Conservation (phyloP, 2,329 filamentous ascomycete genomes). For the Talaromyces sp. region DNA sequence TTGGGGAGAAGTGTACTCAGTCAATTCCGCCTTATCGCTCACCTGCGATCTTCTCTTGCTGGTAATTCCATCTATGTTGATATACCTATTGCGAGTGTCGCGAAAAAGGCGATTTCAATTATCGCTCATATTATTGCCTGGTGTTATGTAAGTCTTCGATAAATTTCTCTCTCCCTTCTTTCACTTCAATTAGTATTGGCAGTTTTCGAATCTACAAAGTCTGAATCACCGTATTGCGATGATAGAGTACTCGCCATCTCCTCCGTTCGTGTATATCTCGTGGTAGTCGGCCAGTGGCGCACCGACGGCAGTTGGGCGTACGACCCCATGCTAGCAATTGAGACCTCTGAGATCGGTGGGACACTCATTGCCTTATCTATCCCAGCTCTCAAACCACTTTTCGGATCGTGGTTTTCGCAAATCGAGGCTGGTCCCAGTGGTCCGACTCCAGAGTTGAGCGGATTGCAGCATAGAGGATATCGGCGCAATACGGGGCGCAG, state of each 20-base stretch:
- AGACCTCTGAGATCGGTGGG: conserved; percentile 51
- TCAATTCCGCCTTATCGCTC: conserved; percentile 50
- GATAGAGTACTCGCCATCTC: conserved; percentile 50
- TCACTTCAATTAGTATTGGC: not conserved
- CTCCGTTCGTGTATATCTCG: conserved; percentile 45
- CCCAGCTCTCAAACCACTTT: conserved; percentile 48
- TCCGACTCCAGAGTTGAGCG: not conserved
- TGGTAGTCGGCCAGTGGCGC: conserved; percentile 47
- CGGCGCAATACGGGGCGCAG: not conserved
- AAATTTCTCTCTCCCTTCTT: not conserved
- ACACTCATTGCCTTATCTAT: conserved; percentile 52
- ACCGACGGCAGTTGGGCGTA: conserved; percentile 51
- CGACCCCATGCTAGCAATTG: conserved; percentile 49
- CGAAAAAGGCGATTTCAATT: conserved; percentile 47
- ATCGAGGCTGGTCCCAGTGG: not conserved
- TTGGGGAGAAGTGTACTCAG: conserved; percentile 52
- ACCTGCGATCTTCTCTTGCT: conserved; percentile 51
- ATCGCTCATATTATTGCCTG: conserved; percentile 48
- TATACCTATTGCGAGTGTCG: conserved; percentile 45
- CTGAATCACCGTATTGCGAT: conserved; percentile 4
- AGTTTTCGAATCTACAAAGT: not conserved
- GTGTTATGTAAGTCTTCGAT: conserved; percentile 41
- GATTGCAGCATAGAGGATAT: not conserved
- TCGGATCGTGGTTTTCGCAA: conserved; percentile 25
- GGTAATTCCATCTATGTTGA: conserved; percentile 49